Percentiles rank a stretch among this genome's conserved stretches.
Conservation (phyloP, 306 rosid species). For the Trifolium subterraneum region DNA sequence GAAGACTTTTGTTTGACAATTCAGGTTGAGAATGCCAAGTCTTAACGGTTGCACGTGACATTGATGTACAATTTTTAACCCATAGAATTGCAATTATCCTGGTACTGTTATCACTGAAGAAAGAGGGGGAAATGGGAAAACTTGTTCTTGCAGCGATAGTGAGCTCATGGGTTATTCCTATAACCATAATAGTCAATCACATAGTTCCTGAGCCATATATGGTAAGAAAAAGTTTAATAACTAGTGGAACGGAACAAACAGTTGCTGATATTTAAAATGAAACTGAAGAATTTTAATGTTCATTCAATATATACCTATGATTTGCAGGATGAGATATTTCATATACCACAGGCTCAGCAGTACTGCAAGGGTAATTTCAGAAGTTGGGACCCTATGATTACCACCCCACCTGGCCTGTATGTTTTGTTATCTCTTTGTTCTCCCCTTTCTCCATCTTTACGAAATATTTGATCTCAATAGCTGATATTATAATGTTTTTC, state of each 20-base stretch:
- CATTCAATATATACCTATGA: slow-evolving; percentile 1
- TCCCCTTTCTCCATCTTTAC: neutral
- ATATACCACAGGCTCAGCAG: slow-evolving; percentile 77
- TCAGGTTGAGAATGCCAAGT: slow-evolving; percentile 28
- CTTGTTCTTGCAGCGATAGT: slow-evolving; percentile 69
- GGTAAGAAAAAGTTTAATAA: slow-evolving; percentile 50
- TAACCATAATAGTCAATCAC: slow-evolving; percentile 63
- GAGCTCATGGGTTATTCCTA: slow-evolving; percentile 79
- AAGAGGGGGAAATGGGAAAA: slow-evolving; percentile 63
- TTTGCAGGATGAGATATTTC: slow-evolving; percentile 96
- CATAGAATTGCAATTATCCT: neutral
- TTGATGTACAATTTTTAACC: slow-evolving; percentile 10
- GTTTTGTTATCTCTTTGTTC: slow-evolving; percentile 39
- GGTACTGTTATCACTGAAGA: slow-evolving; percentile 25
- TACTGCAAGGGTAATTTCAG: slow-evolving; percentile 82
- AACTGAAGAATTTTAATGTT: slow-evolving; percentile 21
- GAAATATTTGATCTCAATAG: slow-evolving; percentile 2
- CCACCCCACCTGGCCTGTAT: slow-evolving; percentile 98
- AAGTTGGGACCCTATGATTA: slow-evolving; percentile 98
- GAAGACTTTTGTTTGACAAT: slow-evolving; percentile 6
- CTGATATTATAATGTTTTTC: slow-evolving; percentile 13
- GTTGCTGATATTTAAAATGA: slow-evolving; percentile 18
- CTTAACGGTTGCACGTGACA: slow-evolving; percentile 16
- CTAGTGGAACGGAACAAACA: neutral
- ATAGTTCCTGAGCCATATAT: slow-evolving; percentile 82